Conservation (phyloP, 768 basidiomycete genomes). For the Leccinum arenicola region DNA sequence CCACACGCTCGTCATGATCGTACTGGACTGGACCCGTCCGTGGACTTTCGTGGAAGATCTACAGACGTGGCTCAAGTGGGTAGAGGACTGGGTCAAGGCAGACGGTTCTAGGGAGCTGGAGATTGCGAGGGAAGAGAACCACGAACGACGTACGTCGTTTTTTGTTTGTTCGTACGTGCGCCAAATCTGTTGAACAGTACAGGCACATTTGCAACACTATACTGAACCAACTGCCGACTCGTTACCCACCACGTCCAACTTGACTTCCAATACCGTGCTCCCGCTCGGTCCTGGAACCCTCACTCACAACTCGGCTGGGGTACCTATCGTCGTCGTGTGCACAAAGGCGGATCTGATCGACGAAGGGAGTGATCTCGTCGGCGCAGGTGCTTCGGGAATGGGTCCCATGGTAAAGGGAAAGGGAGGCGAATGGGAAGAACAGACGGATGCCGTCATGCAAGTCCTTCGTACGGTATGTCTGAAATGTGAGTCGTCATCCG, state of each 20-base stretch:
- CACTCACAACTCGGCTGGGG: constrained; percentile 80
- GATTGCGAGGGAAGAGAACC: constrained; percentile 74
- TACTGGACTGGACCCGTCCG: constrained; percentile 93
- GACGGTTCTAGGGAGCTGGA: constrained; percentile 68
- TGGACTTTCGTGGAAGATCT: constrained; percentile 89
- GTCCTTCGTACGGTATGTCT: constrained; percentile 89
- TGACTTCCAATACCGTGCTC: constrained; percentile 62
- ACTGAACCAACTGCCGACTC: constrained; percentile 73
- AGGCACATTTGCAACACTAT: constrained; percentile 88
- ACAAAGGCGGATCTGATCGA: constrained; percentile 94
- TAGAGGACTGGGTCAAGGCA: constrained; percentile 76
- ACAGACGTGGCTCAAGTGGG: constrained; percentile 80
- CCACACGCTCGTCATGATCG: constrained; percentile 78
- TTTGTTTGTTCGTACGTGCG: background rate
- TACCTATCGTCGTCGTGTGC: constrained; percentile 87
- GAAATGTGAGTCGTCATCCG: constrained; percentile 64
- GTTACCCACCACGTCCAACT: constrained; percentile 56
- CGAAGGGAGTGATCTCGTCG: constrained; percentile 67
- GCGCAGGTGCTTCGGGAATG: constrained; percentile 73
- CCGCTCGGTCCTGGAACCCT: constrained; percentile 85
- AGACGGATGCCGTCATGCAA: constrained; percentile 94
- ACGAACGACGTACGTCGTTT: constrained; percentile 68
- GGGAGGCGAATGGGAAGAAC: constrained; percentile 92
- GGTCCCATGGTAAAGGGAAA: constrained; percentile 91
- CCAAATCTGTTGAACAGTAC: constrained; percentile 48